Conservation (phyloP, 2,329 filamentous ascomycete species). For the Penicillium janthinellum region DNA sequence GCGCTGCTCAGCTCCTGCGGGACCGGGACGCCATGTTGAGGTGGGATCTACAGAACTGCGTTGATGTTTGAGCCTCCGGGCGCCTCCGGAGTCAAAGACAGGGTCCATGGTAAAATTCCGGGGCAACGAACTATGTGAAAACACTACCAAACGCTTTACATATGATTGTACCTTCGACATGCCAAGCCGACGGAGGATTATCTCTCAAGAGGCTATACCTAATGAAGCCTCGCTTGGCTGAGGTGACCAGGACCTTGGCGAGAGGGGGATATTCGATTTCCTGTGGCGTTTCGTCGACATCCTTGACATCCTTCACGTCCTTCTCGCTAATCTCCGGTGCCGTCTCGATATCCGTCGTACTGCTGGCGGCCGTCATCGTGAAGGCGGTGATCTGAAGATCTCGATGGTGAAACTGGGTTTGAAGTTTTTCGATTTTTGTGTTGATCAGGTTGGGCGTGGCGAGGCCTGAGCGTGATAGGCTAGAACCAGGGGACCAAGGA, state of each 20-base stretch:
- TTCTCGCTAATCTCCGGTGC: background rate
- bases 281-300: background rate
- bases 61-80: background rate
- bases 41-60: background rate
- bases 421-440: background rate
- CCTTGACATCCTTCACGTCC: background rate
- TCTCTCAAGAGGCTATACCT: no score
- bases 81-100: background rate
- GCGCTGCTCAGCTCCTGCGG: background rate
- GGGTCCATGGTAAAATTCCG: background rate
- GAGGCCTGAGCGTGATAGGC: background rate
- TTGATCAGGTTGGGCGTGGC: background rate
- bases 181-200: no score
- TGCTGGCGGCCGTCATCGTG: constrained; percentile 6
- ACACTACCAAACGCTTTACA: background rate
- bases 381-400: background rate
- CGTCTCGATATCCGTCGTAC: constrained; percentile 3
- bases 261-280: constrained; percentile 23
- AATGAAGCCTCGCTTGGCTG: no score
- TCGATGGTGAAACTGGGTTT: background rate
- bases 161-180: no score
- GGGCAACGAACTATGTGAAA: background rate
- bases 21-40: background rate
- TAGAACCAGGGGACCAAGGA: background rate
- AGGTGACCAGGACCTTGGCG: constrained; percentile 18